These are phyloP conservation scores for Tolypocladium album DNA, from an alignment of 2,329 filamentous ascomycete species.

Conservation along the genomic window DNA sequence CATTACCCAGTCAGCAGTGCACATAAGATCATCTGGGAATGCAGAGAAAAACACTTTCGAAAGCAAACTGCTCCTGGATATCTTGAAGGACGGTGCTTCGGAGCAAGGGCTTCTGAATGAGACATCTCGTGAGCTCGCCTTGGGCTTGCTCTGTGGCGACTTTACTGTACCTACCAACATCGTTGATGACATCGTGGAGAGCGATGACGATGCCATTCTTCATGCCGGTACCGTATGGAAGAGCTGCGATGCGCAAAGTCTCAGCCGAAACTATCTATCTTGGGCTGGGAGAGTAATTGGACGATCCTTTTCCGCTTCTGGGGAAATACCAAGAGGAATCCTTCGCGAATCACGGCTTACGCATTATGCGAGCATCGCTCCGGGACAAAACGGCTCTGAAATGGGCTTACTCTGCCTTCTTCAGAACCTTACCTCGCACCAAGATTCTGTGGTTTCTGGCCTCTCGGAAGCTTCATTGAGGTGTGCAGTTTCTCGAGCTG, in stretches of 20 bases:
- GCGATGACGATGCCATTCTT: constrained; percentile 50
- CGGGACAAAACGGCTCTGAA: constrained; percentile 46
- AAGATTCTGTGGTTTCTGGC: constrained; percentile 44
- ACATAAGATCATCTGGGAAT: constrained; percentile 58
- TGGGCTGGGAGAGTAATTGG: constrained; percentile 86
- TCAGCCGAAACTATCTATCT: constrained; percentile 59
- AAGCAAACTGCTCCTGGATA: constrained; percentile 65
- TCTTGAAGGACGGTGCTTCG: constrained; percentile 62
- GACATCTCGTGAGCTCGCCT: constrained; percentile 58
- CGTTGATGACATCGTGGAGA: constrained; percentile 54
- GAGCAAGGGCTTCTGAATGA: constrained; percentile 56
- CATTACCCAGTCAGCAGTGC: constrained; percentile 59
- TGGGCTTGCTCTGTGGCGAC: constrained; percentile 62
- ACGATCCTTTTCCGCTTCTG: constrained; percentile 69
- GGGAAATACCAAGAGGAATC: constrained; percentile 51
- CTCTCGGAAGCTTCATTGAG: constrained; percentile 51
- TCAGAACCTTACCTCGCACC: constrained; percentile 48
- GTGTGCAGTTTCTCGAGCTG: constrained; percentile 42
- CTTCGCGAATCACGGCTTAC: constrained; percentile 48
- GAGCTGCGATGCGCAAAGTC: constrained; percentile 54
- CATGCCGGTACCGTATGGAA: constrained; percentile 64
- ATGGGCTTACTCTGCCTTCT: constrained; percentile 51
- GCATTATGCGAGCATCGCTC: constrained; percentile 35
- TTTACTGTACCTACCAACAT: constrained; percentile 47
- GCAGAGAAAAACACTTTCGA: constrained; percentile 62